phyloP scores from a whole-genome alignment of 805 yeast species.

The Pichia scutulata region DNA sequence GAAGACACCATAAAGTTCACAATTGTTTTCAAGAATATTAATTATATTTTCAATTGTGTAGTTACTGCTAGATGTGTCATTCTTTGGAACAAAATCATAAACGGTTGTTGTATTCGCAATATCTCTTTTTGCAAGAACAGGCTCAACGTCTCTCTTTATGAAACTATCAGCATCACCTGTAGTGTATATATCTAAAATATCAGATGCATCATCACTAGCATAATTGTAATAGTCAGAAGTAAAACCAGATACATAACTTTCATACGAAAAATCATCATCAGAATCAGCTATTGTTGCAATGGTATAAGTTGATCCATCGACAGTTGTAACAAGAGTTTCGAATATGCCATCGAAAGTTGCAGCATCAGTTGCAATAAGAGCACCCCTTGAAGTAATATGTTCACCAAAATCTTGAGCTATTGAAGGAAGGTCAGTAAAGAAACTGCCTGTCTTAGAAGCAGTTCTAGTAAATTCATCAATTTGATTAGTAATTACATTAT shows the following conservation, averaged over 20 bases:
- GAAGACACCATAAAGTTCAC: constrained; percentile 12
- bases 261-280: neutral
- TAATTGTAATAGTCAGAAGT: constrained; percentile 3
- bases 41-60: neutral
- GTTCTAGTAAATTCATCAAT: neutral
- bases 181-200: constrained; percentile 2
- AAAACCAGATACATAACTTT: neutral
- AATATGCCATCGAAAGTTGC: constrained; percentile 2
- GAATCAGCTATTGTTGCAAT: neutral
- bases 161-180: neutral
- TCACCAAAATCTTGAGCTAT: constrained; percentile 3
- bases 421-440: neutral
- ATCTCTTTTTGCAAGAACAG: neutral
- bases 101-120: constrained; percentile 2
- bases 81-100: neutral
- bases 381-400: constrained; percentile 7
- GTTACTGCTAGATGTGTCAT: neutral
- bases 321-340: constrained; percentile 1
- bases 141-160: neutral
- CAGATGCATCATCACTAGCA: constrained; percentile 2
- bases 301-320: neutral
- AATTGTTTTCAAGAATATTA: constrained; percentile 4
- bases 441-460: neutral
- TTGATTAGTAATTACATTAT: constrained; percentile 3
- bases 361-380: constrained; percentile 4